A percentile compares a stretch with the other conserved stretches of the same genome.
Conservation (phyloP, 1,284 basidiomycete species). For the Fomitopsis schrenkii region DNA sequence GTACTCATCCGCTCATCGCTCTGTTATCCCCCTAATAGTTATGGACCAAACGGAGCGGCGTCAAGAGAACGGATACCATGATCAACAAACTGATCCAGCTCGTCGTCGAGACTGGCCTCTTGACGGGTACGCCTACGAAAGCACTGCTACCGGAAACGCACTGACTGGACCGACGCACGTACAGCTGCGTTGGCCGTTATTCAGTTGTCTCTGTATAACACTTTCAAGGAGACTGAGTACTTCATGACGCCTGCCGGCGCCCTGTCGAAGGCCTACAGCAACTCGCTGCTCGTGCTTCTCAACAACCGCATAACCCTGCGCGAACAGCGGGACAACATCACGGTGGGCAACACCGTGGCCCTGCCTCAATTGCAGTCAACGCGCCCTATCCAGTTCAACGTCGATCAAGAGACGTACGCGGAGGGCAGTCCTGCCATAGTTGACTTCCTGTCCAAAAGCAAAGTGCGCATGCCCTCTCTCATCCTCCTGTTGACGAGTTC, state of each 20-base stretch:
- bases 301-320: not conserved
- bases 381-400: not conserved
- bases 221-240: not conserved
- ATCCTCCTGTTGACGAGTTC: not conserved
- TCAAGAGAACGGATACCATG: constrained; percentile 1
- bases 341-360: not conserved
- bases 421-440: not conserved
- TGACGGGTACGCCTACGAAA: not conserved
- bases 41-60: not conserved
- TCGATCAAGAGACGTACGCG: constrained; percentile 1
- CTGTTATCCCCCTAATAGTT: not conserved
- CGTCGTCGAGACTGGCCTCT: constrained; percentile 2
- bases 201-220: not conserved
- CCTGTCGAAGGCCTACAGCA: constrained; percentile 5
- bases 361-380: not conserved
- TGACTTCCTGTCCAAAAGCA: not conserved
- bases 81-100: constrained; percentile 5
- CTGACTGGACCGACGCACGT: not conserved
- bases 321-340: not conserved
- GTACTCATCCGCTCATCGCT: not conserved
- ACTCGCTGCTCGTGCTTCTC: constrained; percentile 3
- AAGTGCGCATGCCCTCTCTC: not conserved
- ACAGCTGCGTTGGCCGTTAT: constrained; percentile 1
- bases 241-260: constrained; percentile 1
- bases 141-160: not conserved